These are phyloP conservation scores for Aspergillus sp. DNA, from an alignment of 2,329 filamentous ascomycete species.

Conservation along the genomic window DNA sequence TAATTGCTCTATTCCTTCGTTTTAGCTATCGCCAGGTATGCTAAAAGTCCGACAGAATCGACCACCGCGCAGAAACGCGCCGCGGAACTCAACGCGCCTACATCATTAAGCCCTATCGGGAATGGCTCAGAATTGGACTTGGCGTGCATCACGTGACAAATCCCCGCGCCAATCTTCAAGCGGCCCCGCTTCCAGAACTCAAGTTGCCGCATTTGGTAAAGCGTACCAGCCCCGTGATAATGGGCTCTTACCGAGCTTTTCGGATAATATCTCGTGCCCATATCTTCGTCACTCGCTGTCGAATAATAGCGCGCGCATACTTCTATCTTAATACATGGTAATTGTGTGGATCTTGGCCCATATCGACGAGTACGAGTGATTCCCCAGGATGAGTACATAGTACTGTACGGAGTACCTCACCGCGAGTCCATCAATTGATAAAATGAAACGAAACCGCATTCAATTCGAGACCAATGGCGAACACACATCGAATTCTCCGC, in stretches of 20 bases:
- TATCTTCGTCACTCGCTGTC: not conserved
- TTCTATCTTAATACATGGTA: too few species aligned
- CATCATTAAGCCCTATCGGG: constrained; percentile 14
- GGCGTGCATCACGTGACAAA: constrained; percentile 13
- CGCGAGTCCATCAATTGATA: not conserved
- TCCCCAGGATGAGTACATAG: not conserved
- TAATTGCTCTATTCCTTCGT: constrained; percentile 16
- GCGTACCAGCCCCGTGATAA: not conserved
- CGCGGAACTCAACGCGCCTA: constrained; percentile 12
- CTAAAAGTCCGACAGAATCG: too few species aligned
- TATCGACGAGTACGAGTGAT: not conserved
- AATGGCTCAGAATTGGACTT: constrained; percentile 4
- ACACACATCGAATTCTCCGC: constrained; percentile 27
- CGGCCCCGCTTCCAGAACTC: too few species aligned
- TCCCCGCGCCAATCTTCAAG: not conserved
- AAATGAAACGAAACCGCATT: constrained; percentile 34
- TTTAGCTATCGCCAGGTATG: not conserved
- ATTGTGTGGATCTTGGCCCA: not conserved
- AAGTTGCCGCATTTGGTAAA: not conserved
- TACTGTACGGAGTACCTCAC: not conserved
- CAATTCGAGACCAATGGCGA: constrained; percentile 34
- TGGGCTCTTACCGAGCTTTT: constrained; percentile 1
- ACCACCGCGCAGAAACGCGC: constrained; percentile 10
- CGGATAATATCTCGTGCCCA: not conserved
- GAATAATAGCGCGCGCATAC: too few species aligned